A percentile compares a stretch with the other conserved stretches of the same genome.
Conservation (phyloP, 495 filamentous ascomycete species). For the Penicillium coprophilum region DNA sequence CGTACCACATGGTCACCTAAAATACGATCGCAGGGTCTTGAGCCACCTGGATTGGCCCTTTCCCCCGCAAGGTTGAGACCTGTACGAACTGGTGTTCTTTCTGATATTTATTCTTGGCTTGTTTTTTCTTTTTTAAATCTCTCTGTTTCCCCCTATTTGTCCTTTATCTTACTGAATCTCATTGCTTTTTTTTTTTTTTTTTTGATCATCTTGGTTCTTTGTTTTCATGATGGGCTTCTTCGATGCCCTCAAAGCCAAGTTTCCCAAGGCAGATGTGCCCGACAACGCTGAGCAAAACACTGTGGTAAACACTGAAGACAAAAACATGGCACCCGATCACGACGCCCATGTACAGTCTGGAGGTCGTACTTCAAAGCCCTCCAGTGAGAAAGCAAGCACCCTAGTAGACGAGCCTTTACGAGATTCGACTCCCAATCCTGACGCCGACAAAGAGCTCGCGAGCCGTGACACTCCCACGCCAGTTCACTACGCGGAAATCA, state of each 20-base stretch:
- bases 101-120: conserved; percentile 13
- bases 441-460: conserved; percentile 16
- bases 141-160: not conserved
- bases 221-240: conserved; percentile 7
- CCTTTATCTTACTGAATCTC: conserved; percentile 4
- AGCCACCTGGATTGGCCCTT: conserved; percentile 13
- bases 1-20: conserved; percentile 16
- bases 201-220: not conserved
- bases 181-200: not conserved
- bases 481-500: not conserved
- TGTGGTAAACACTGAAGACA: not conserved
- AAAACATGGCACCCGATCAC: not conserved
- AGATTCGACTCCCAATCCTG: conserved; percentile 3
- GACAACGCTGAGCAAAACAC: not conserved
- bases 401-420: conserved; percentile 17
- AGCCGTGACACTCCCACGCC: not conserved
- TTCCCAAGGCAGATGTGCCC: conserved; percentile 10
- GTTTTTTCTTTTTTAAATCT: conserved; percentile 10
- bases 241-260: conserved; percentile 11
- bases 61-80: conserved; percentile 28
- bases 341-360: conserved; percentile 11
- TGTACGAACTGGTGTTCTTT: conserved; percentile 25
- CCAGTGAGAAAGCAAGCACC: conserved; percentile 32
- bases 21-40: conserved; percentile 9
- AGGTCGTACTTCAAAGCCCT: conserved; percentile 14